Conservation (phyloP, 352 stramenopile genomes). For the Phytophthora quininea region DNA sequence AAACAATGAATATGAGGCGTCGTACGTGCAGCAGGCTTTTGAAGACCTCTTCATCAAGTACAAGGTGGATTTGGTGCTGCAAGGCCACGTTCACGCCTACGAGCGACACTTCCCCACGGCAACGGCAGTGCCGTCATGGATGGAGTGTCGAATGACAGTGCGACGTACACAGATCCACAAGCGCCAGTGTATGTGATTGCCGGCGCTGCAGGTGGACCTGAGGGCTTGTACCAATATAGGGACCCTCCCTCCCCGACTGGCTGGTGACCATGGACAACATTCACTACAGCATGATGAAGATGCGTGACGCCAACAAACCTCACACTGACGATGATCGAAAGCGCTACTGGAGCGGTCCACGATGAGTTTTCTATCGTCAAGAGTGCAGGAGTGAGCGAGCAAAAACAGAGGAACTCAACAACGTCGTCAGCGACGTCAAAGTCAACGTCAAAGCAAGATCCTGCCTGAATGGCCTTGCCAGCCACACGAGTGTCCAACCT, state of each 20-base stretch:
- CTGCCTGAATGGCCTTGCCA: no score
- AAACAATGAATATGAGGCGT: slow-evolving; percentile 25
- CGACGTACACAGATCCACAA: slow-evolving; percentile 46
- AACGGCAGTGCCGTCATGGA: slow-evolving; percentile 39
- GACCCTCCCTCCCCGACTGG: slow-evolving; percentile 35
- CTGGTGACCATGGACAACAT: slow-evolving; percentile 35
- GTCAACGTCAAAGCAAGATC: no score
- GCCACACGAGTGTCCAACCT: no score
- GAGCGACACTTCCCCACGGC: slow-evolving; percentile 54
- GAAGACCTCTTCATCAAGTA: slow-evolving; percentile 67
- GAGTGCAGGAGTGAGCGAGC: background rate
- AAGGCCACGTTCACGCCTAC: slow-evolving; percentile 61
- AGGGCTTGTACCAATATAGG: slow-evolving; percentile 36
- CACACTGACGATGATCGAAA: slow-evolving; percentile 39
- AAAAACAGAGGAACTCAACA: background rate
- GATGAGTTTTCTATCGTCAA: slow-evolving; percentile 56
- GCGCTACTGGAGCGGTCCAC: slow-evolving; percentile 20
- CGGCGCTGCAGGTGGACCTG: slow-evolving; percentile 37
- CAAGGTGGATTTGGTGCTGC: slow-evolving; percentile 59
- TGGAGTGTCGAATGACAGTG: slow-evolving; percentile 48
- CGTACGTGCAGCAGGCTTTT: slow-evolving; percentile 51
- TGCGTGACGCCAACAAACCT: slow-evolving; percentile 41
- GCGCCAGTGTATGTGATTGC: slow-evolving; percentile 59
- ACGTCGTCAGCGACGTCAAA: no score
- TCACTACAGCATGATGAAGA: slow-evolving; percentile 40